Percentiles rank a stretch among this genome's conserved stretches.
Evolutionary conservation across 2,329 filamentous ascomycete genomes (phyloP).

Genomic region (Didymosphaeria variabile): DNA sequence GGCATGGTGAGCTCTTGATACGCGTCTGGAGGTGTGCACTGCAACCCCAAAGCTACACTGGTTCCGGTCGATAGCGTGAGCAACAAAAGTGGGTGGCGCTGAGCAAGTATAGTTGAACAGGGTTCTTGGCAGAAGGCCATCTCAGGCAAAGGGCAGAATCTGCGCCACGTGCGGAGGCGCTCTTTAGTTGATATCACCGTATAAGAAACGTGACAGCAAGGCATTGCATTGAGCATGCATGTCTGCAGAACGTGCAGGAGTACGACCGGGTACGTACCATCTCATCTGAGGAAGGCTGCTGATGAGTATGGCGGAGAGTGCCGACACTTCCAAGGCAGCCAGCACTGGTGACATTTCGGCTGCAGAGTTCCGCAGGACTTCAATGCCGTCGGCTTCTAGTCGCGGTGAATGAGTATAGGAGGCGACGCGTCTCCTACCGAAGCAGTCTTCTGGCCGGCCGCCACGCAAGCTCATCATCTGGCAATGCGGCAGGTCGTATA

Average conservation of each 20-base stretch:
- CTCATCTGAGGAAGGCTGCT: neutral
- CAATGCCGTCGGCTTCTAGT: slow-evolving; percentile 9
- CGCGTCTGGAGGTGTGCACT: slow-evolving; percentile 24
- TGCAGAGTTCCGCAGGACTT: slow-evolving; percentile 12
- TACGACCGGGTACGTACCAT: slow-evolving; percentile 20
- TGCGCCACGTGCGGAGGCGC: slow-evolving; percentile 35
- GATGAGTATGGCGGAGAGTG: neutral
- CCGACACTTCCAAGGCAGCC: neutral
- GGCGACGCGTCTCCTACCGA: slow-evolving; percentile 31
- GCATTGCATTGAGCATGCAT: slow-evolving; percentile 19
- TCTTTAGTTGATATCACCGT: slow-evolving; percentile 23
- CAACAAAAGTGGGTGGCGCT: slow-evolving; percentile 23
- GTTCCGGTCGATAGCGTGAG: slow-evolving; percentile 25
- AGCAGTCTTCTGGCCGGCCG: slow-evolving; percentile 20
- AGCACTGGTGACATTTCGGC: slow-evolving; percentile 22
- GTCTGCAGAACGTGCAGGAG: slow-evolving; percentile 19
- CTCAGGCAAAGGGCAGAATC: slow-evolving; percentile 19
- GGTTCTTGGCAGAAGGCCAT: slow-evolving; percentile 35
- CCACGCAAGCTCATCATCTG: slow-evolving; percentile 35
- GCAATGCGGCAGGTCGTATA: slow-evolving; percentile 36
- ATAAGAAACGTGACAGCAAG: slow-evolving; percentile 22
- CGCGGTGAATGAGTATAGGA: slow-evolving; percentile 27
- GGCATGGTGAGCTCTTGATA: slow-evolving; percentile 20
- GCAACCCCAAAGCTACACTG: slow-evolving; percentile 25
- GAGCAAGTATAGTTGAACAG: slow-evolving; percentile 23